Evolutionary conservation across 306 rosid genomes (phyloP).

Genomic region (Begonia loranthoides): DNA sequence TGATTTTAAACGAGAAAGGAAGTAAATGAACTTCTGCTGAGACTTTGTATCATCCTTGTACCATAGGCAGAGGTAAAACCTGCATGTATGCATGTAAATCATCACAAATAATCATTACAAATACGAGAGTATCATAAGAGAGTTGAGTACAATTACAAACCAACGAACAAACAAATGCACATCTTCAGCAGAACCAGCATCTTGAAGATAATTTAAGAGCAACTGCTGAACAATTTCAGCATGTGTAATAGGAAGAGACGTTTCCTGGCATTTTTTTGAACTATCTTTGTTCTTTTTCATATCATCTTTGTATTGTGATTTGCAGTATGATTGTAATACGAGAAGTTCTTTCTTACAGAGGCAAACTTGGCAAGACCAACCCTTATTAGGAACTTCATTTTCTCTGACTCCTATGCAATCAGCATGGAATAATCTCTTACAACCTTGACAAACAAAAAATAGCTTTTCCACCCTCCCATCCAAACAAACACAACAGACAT

Average conservation of each 20-base stretch:
- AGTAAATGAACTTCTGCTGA: constrained; percentile 50
- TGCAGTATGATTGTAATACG: constrained; percentile 70
- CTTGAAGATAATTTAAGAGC: constrained; percentile 85
- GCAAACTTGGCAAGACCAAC: constrained; percentile 81
- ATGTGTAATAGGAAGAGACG: constrained; percentile 26
- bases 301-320: constrained; percentile 50
- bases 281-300: constrained; percentile 25
- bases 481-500: constrained; percentile 64
- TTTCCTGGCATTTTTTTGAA: constrained; percentile 31
- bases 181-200: constrained; percentile 64
- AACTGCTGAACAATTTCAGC: constrained; percentile 83
- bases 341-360: constrained; percentile 69
- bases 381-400: constrained; percentile 57
- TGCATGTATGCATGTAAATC: constrained; percentile 24
- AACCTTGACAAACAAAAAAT: constrained; percentile 40
- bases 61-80: constrained; percentile 96
- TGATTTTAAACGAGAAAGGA: constrained; percentile 76
- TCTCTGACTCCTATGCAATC: constrained; percentile 78
- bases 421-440: constrained; percentile 76
- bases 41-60: constrained; percentile 80
- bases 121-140: too few species aligned
- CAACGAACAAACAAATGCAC: constrained; percentile 84
- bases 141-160: constrained; percentile 27
- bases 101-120: constrained; percentile 7
- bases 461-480: constrained; percentile 47